Evolutionary conservation across 208 protist species (phyloP).

Genomic region (Wallacemonas collosoma): DNA sequence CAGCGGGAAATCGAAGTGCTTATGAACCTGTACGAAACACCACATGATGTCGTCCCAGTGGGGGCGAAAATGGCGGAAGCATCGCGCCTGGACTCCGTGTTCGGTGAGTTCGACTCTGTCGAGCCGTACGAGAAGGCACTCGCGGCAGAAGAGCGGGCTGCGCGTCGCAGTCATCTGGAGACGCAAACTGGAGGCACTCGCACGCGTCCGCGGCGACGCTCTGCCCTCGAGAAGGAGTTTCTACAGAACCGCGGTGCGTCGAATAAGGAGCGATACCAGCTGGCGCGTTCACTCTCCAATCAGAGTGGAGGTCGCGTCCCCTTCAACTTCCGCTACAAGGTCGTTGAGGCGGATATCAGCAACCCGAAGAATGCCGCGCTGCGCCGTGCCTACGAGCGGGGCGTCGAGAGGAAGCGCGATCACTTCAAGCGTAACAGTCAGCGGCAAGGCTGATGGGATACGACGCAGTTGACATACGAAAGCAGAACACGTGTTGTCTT

Average conservation of each 20-base stretch:
- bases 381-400: slow-evolving; percentile 49
- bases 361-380: slow-evolving; percentile 63
- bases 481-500: not conserved
- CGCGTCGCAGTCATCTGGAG: slow-evolving; percentile 13
- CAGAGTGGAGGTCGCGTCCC: slow-evolving; percentile 73
- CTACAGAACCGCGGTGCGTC: slow-evolving; percentile 65
- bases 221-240: slow-evolving; percentile 58
- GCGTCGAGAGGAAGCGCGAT: slow-evolving; percentile 58
- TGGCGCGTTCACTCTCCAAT: slow-evolving; percentile 74
- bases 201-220: slow-evolving; percentile 38
- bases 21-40: slow-evolving; percentile 77
- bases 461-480: not conserved
- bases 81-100: slow-evolving; percentile 54
- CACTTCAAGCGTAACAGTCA: slow-evolving; percentile 8
- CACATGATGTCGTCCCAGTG: slow-evolving; percentile 69
- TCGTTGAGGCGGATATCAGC: slow-evolving; percentile 81
- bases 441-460: not conserved
- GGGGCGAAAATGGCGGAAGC: slow-evolving; percentile 68
- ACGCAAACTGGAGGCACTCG: not conserved
- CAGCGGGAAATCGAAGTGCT: slow-evolving; percentile 28
- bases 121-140: slow-evolving; percentile 47
- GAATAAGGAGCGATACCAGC: slow-evolving; percentile 54
- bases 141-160: slow-evolving; percentile 22
- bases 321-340: slow-evolving; percentile 85
- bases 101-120: slow-evolving; percentile 72